phyloP scores from a whole-genome alignment of 2,329 filamentous ascomycete genomes.

The Monilinia vaccinii-corymbosi region DNA sequence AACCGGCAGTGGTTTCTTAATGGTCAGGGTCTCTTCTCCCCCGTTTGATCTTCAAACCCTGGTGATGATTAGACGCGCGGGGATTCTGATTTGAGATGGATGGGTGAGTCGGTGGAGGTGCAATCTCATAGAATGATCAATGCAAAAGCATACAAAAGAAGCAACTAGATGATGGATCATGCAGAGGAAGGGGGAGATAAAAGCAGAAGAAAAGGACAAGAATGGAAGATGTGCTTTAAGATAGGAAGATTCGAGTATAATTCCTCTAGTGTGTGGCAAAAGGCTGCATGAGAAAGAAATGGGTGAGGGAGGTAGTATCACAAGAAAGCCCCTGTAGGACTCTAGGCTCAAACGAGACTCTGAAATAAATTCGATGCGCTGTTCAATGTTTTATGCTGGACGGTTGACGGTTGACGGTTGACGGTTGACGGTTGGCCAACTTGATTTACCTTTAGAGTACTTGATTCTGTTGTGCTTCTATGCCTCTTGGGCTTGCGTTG shows the following conservation, averaged over 20 bases:
- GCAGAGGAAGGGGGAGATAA: not conserved
- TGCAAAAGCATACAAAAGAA: not conserved
- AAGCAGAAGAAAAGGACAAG: not conserved
- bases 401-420: not conserved
- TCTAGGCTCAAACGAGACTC: not conserved
- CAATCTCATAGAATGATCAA: not conserved
- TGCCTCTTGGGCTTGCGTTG: constrained; percentile 3
- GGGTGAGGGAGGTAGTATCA: not conserved
- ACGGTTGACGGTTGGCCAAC: not conserved
- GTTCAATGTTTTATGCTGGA: not conserved
- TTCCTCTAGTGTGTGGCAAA: not conserved
- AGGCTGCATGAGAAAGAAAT: not conserved
- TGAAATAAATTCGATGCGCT: not conserved
- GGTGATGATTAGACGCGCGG: not conserved
- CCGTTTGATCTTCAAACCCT: constrained; percentile 4
- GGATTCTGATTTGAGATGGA: not conserved
- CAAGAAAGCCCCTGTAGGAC: not conserved
- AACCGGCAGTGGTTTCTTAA: not conserved
- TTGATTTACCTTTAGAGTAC: not conserved
- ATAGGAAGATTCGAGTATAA: constrained; percentile 1
- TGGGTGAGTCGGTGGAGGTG: not conserved
- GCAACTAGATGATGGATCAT: constrained; percentile 3
- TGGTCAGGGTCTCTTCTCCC: not conserved
- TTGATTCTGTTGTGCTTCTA: not conserved
- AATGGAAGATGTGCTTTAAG: constrained; percentile 1